phyloP scores from a whole-genome alignment of 2,329 filamentous ascomycete species.

The Cytospora schulzeri region DNA sequence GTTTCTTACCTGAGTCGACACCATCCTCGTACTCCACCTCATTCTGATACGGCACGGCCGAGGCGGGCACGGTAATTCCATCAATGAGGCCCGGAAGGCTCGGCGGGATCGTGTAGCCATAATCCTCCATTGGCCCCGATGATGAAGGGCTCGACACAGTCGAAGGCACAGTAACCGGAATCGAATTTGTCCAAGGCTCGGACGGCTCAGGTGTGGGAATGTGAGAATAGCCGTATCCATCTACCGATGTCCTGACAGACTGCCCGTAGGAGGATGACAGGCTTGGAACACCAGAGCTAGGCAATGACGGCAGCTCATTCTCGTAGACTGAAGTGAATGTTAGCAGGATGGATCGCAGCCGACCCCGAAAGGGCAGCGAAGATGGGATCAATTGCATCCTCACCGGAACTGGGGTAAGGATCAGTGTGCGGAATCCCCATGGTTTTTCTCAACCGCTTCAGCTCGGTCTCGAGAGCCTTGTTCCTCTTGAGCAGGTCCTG shows the following conservation, averaged over 20 bases:
- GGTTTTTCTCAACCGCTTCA: constrained; percentile 48
- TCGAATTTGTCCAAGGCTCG: constrained; percentile 49
- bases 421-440: constrained; percentile 47
- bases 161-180: constrained; percentile 49
- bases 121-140: constrained; percentile 51
- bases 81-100: constrained; percentile 50
- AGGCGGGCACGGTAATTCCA: constrained; percentile 34
- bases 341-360: constrained; percentile 18
- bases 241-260: constrained; percentile 23
- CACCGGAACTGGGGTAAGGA: constrained; percentile 43
- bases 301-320: constrained; percentile 42
- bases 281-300: constrained; percentile 45
- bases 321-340: constrained; percentile 42
- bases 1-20: constrained; percentile 35
- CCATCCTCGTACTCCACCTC: constrained; percentile 41
- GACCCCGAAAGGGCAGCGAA: neutral
- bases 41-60: constrained; percentile 38
- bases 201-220: constrained; percentile 45
- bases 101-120: constrained; percentile 53
- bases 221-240: constrained; percentile 37
- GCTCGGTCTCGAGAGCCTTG: constrained; percentile 56
- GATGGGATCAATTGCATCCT: constrained; percentile 37
- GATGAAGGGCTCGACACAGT: constrained; percentile 56
- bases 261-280: constrained; percentile 49
- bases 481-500: constrained; percentile 56